Base-by-base conservation (phyloP, 2,329 filamentous ascomycete species). In the Epichloe amarillans region DNA sequence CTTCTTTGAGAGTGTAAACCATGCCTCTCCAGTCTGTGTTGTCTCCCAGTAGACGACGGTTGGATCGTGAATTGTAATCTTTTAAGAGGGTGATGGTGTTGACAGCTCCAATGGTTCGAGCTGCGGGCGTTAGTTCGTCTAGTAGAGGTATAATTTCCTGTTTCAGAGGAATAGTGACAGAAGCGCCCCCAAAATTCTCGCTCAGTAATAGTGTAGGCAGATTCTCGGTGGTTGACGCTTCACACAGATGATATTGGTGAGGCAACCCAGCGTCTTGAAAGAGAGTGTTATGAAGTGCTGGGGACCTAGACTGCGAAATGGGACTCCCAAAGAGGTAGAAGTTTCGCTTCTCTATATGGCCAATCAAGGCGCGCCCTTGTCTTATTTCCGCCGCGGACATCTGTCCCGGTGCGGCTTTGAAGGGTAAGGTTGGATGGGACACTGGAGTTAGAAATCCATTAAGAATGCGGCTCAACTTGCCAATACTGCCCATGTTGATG, bases 11-110 rank as follows among this genome's bases (percentile, higher is more conserved):
- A 3, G 87, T 83, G 58, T 85, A 80, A 2, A 86, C 81, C 82
- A 98, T 98, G 55, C 93, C 93, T 61, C 82, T 78, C 85, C 89
- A 98, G 70, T 98, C 93, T 12, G 93, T 98, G 68, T 98, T 98
- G 64, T 90, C 86, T 42, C 93, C 93, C 15, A 86, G 66, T 3
- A 97, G 78, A 4, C 73, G 76, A 46, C 68, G 67, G 50, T 72
- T 71, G 3, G 65, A 70, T 7, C 58, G 61, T 7, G 69, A 63
- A 5, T 47, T 26, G 63, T 62, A 14, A 12, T 35, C 3, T 11
- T 46, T 33, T 3, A 79, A 62, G 0, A 86, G 83, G 30, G 95
- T 80, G 60, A 98, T 84, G 17, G 93, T 98, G 70, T 98, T 98
- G 56, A 97, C 85, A 3, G 93, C 93, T 21, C 93, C 93, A 54